These are phyloP conservation scores for Pichia sp. DNA, from an alignment of 1,139 yeast genomes.

Conservation along the genomic window DNA sequence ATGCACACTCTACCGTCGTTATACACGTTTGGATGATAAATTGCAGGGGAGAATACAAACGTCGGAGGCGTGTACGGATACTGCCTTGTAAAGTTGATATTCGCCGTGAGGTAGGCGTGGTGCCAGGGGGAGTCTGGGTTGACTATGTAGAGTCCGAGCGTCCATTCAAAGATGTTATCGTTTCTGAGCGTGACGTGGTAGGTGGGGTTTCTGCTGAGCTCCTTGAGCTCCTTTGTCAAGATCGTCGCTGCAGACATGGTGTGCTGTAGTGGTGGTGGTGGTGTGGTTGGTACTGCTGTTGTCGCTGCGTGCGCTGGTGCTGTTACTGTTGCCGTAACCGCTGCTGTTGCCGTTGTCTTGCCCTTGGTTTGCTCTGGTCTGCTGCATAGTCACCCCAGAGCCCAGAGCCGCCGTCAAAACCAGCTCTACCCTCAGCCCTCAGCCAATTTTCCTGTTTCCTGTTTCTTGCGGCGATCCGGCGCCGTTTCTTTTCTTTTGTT, in stretches of 20 bases:
- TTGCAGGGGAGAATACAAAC: constrained; percentile 86
- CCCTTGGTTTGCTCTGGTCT: no score
- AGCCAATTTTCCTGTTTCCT: no score
- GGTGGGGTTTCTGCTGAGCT: constrained; percentile 46
- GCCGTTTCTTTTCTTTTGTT: no score
- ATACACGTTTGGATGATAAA: constrained; percentile 92
- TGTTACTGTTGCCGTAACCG: no score
- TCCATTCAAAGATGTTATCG: constrained; percentile 89
- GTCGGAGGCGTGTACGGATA: constrained; percentile 91
- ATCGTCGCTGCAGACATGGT: constrained; percentile 23
- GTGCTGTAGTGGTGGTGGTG: not conserved
- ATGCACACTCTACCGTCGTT: constrained; percentile 91
- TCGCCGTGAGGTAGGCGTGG: constrained; percentile 95
- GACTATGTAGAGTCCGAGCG: constrained; percentile 86
- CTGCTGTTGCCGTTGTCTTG: no score
- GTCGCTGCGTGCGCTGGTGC: no score
- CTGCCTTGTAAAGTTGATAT: constrained; percentile 86
- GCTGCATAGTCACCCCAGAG: no score
- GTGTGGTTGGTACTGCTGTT: no score
- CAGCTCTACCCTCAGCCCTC: no score
- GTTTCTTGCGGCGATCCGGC: no score
- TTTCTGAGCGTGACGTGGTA: constrained; percentile 85
- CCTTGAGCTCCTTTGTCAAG: constrained; percentile 25
- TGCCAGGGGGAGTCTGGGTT: constrained; percentile 86
- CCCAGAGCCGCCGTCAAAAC: no score